Evolutionary conservation across 1,139 yeast genomes (phyloP), one percentile per base, ranked within the genome.

Genomic region (Hansenula lynferdii): DNA sequence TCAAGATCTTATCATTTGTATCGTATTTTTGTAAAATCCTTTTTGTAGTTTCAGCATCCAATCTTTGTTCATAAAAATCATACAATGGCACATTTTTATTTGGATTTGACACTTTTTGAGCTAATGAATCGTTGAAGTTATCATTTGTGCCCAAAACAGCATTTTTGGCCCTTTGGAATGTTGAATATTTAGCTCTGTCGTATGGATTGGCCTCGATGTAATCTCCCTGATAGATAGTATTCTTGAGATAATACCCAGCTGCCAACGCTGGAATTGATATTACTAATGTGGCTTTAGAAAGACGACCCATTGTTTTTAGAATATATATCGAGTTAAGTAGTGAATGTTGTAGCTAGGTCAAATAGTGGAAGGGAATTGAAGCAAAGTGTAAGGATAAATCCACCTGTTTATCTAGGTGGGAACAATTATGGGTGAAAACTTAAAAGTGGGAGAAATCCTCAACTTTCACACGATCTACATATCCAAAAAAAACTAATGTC

Each of bases 51-150:
- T 38, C 45, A 11, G 49, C 22, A 28, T 46, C 51, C n/a, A 51
- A 9, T 27, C 36, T 41, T 28, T 42, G 47, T 34, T 51, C 54
- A 34, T 43, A 49, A 35, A 35, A 49, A 36, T 51, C 55, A 16
- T 37, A 45, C 12, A 36, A 26, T 3, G 37, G 34, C 2, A 40
- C 41, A 34, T 43, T 50, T 6, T 35, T 35, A 15, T 47, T 16
- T n/a, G 54, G 55, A 28, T 51, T 51, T 12, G 39, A n/a, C 7
- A 42, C n/a, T 23, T 41, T 43, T 8, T 27, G 14, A 5, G 42
- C 34, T 14, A 37, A 36, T 23, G 40, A 42, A 12, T 31, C 25
- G 6, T 25, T 8, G 6, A 43, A 28, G 21, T 49, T 50, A 19
- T 49, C 53, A 24, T 9, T 17, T 3, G 30, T 15, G 18, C 42